Conservation (phyloP, 1,284 basidiomycete genomes). For the Papiliotrema terrestris region DNA sequence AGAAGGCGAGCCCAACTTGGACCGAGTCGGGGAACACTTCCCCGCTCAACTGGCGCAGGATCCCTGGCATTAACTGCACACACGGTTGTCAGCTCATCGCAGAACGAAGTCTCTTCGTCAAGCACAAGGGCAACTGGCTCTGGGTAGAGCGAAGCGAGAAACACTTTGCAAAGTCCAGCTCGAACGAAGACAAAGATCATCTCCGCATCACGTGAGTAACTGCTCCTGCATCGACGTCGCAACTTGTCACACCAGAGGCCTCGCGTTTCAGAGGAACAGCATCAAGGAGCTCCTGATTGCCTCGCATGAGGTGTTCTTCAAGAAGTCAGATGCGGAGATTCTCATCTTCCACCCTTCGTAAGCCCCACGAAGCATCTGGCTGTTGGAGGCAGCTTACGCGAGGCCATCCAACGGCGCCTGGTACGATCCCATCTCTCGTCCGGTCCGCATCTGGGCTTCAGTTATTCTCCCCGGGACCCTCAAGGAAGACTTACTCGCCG, state of each 20-base stretch:
- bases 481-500: conserved; percentile 23
- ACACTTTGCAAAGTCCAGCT: conserved; percentile 6
- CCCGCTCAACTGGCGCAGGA: too few species aligned
- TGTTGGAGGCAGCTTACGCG: neutral
- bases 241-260: conserved; percentile 8
- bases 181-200: conserved; percentile 5
- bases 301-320: conserved; percentile 17
- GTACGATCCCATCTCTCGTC: conserved; percentile 21
- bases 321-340: conserved; percentile 22
- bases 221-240: neutral
- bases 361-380: neutral
- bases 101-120: conserved; percentile 7
- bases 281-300: conserved; percentile 22
- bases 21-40: too few species aligned
- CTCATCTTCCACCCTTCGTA: conserved; percentile 29
- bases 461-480: conserved; percentile 23
- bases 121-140: conserved; percentile 7
- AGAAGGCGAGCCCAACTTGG: too few species aligned
- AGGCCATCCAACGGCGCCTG: conserved; percentile 20
- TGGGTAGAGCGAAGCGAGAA: conserved; percentile 7
- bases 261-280: conserved; percentile 13
- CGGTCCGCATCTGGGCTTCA: conserved; percentile 25
- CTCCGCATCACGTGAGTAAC: conserved; percentile 8
- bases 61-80: too few species aligned
- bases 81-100: neutral